A percentile compares a stretch with the other conserved stretches of the same genome.
Conservation (phyloP, 495 filamentous ascomycete species). For the Cercophora sp. region DNA sequence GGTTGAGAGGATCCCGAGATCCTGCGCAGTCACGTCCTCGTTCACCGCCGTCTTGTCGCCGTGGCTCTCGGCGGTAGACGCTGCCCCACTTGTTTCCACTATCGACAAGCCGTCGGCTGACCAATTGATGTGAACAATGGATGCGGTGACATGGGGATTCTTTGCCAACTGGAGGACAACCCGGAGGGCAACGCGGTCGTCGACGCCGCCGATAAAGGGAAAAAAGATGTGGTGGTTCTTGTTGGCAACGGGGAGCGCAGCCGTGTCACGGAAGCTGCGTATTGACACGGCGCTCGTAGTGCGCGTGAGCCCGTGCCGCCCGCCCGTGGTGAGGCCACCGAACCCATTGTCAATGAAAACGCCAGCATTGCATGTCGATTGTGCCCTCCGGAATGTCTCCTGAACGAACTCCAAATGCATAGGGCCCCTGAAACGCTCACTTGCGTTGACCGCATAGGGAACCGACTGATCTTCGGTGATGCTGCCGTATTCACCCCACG, state of each 20-base stretch:
- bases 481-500: slow-evolving; percentile 84
- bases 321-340: slow-evolving; percentile 44
- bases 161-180: slow-evolving; percentile 77
- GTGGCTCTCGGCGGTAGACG: not conserved
- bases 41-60: slow-evolving; percentile 21
- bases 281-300: slow-evolving; percentile 56
- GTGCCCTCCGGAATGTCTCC: slow-evolving; percentile 55
- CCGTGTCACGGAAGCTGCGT: slow-evolving; percentile 46
- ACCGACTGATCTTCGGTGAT: slow-evolving; percentile 58
- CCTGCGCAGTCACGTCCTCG: slow-evolving; percentile 40
- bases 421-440: slow-evolving; percentile 48
- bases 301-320: slow-evolving; percentile 37
- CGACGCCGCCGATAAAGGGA: slow-evolving; percentile 79
- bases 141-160: slow-evolving; percentile 72
- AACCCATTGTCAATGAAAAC: slow-evolving; percentile 78
- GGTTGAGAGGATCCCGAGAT: slow-evolving; percentile 59
- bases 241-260: slow-evolving; percentile 49
- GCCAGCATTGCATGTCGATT: slow-evolving; percentile 58
- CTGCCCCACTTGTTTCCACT: not conserved
- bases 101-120: slow-evolving; percentile 12
- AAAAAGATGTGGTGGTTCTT: slow-evolving; percentile 83
- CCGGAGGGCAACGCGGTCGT: slow-evolving; percentile 77
- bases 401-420: slow-evolving; percentile 64
- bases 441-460: slow-evolving; percentile 30
- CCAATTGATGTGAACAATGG: slow-evolving; percentile 54